phyloP scores from a whole-genome alignment of 768 basidiomycete genomes.

The Kwoniella dendrophila region DNA sequence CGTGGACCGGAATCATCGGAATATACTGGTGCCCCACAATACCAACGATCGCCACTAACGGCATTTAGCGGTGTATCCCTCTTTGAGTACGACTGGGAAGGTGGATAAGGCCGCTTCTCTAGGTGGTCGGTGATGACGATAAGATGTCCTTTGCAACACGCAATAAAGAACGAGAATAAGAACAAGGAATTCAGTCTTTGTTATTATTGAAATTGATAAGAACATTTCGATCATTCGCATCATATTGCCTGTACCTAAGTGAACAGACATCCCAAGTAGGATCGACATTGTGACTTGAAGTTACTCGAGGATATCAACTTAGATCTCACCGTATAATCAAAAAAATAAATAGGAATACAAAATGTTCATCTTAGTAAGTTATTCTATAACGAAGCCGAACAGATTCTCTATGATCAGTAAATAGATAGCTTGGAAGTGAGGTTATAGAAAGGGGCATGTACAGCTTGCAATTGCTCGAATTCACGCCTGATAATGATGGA shows the following conservation, averaged over 20 bases:
- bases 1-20: slow-evolving; percentile 7
- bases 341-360: too few species aligned
- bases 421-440: too few species aligned
- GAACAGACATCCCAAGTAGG: too few species aligned
- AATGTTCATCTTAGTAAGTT: slow-evolving; percentile 45
- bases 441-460: too few species aligned
- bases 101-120: slow-evolving; percentile 5
- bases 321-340: too few species aligned
- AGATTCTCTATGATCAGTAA: too few species aligned
- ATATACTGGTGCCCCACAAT: background rate
- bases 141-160: background rate
- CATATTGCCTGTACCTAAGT: too few species aligned
- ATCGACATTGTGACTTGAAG: too few species aligned
- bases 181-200: background rate
- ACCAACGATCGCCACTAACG: background rate
- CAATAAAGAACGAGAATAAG: background rate
- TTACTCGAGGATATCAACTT: too few species aligned
- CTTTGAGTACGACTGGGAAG: background rate
- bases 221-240: too few species aligned
- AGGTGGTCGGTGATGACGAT: background rate
- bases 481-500: too few species aligned
- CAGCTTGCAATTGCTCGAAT: too few species aligned
- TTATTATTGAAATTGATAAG: background rate
- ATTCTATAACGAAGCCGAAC: background rate
- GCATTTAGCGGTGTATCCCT: background rate